Percentiles rank a stretch among this genome's conserved stretches.
Conservation (phyloP, 129 eudicot species). For the Arctium lappa region DNA sequence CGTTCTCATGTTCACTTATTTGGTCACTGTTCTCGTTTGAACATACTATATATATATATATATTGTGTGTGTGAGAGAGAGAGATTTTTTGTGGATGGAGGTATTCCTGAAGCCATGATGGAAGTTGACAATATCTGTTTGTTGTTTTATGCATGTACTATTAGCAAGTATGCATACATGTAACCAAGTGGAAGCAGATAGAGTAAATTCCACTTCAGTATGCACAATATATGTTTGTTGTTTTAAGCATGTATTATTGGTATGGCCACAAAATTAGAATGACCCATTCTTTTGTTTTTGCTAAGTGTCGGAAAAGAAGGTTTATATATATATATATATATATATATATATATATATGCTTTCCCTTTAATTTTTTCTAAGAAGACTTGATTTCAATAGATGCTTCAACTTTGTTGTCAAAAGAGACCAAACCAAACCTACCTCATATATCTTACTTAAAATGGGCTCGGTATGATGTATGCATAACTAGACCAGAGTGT, state of each 20-base stretch:
- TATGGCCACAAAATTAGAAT: conserved; percentile 10
- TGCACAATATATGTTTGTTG: conserved; percentile 11
- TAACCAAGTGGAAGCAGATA: conserved; percentile 35
- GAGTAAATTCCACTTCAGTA: neutral
- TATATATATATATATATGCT: neutral
- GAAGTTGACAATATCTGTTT: conserved; percentile 6
- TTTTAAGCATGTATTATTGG: conserved; percentile 14
- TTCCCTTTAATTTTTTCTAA: neutral
- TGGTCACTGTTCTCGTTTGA: too few relatives aligned
- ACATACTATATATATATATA: too few relatives aligned
- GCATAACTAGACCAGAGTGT: too few relatives aligned
- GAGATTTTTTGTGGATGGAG: too few relatives aligned
- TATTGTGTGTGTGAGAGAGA: too few relatives aligned
- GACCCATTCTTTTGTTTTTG: neutral
- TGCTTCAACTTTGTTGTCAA: neutral
- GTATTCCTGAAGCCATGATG: neutral
- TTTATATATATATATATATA: neutral
- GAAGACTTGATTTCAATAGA: neutral
- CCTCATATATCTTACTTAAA: too few relatives aligned
- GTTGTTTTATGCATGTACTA: conserved; percentile 21
- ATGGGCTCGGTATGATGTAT: too few relatives aligned
- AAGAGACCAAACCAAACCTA: too few relatives aligned
- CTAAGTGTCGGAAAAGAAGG: neutral
- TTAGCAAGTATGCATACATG: neutral
- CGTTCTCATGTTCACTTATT: too few relatives aligned